Percentiles rank a stretch among this genome's conserved stretches.
phyloP scores from a whole-genome alignment of 2,329 filamentous ascomycete species.

The Venturia effusa region DNA sequence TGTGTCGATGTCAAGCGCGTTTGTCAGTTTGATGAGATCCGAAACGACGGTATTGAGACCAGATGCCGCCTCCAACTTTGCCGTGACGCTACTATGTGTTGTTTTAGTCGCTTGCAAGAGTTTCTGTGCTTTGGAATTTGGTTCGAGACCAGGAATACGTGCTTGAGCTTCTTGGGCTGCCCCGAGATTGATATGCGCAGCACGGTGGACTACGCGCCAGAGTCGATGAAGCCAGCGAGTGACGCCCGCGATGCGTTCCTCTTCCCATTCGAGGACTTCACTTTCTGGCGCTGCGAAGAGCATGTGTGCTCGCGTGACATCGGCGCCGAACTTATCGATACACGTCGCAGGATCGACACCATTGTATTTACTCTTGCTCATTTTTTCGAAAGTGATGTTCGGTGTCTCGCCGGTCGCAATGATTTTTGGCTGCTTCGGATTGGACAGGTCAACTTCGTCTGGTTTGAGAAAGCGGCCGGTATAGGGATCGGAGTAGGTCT shows the following conservation, averaged over 20 bases:
- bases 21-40: conserved; percentile 72
- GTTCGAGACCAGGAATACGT: background rate
- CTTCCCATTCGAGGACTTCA: conserved; percentile 82
- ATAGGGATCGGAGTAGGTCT: conserved; percentile 64
- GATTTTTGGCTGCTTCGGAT: conserved; percentile 48
- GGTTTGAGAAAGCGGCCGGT: conserved; percentile 69
- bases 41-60: conserved; percentile 75
- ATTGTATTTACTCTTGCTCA: conserved; percentile 93
- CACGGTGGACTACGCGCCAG: conserved; percentile 41
- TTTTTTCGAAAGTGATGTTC: conserved; percentile 69
- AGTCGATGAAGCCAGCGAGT: conserved; percentile 69
- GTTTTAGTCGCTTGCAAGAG: conserved; percentile 45
- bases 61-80: conserved; percentile 60
- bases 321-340: conserved; percentile 66
- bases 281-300: conserved; percentile 78
- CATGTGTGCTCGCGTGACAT: conserved; percentile 76
- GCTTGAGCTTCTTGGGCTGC: conserved; percentile 10
- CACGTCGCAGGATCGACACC: conserved; percentile 71
- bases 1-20: conserved; percentile 29
- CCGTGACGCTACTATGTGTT: conserved; percentile 55
- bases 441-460: conserved; percentile 57
- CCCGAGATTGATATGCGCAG: background rate
- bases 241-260: conserved; percentile 68
- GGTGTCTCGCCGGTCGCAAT: conserved; percentile 47
- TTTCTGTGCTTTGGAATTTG: conserved; percentile 26